Conservation (phyloP, 495 filamentous ascomycete species). For the Darksidea phi region DNA sequence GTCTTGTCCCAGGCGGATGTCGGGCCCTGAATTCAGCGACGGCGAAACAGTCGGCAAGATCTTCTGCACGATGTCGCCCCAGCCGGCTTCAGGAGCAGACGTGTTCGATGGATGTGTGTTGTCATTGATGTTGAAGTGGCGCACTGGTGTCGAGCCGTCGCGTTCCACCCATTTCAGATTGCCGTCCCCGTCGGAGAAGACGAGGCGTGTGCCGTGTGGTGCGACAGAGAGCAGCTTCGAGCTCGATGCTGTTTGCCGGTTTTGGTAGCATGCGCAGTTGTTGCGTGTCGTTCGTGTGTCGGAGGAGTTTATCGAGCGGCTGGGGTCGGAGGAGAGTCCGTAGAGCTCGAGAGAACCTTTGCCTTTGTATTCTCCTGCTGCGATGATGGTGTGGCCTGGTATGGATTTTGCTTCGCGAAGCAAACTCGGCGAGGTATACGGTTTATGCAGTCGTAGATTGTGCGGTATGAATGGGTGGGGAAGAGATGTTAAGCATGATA, state of each 20-base stretch:
- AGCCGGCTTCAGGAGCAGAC: constrained; percentile 25
- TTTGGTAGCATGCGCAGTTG: constrained; percentile 53
- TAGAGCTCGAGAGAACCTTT: constrained; percentile 91
- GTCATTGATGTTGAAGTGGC: constrained; percentile 70
- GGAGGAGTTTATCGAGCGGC: constrained; percentile 28
- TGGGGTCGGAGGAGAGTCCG: constrained; percentile 49
- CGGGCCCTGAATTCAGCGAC: not conserved
- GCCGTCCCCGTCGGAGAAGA: constrained; percentile 81
- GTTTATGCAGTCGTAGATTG: constrained; percentile 52
- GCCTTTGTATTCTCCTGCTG: constrained; percentile 92
- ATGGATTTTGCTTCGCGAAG: constrained; percentile 51
- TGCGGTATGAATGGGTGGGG: constrained; percentile 64
- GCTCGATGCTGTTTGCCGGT: constrained; percentile 77
- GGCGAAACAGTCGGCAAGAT: constrained; percentile 39
- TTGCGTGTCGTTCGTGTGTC: constrained; percentile 22
- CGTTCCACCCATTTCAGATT: constrained; percentile 90
- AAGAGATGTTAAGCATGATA: constrained; percentile 74
- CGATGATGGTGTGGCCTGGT: constrained; percentile 64
- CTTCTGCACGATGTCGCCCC: constrained; percentile 47
- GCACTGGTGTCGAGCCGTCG: constrained; percentile 77
- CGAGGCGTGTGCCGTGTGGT: constrained; percentile 79
- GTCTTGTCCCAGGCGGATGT: constrained; percentile 31
- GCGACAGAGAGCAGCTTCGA: constrained; percentile 82
- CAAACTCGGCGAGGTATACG: constrained; percentile 54
- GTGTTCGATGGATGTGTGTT: not conserved